Percentiles rank a stretch among this genome's conserved stretches.
Evolutionary conservation across 352 stramenopile genomes (phyloP).

Genomic region (Elongisporangium prolatum): DNA sequence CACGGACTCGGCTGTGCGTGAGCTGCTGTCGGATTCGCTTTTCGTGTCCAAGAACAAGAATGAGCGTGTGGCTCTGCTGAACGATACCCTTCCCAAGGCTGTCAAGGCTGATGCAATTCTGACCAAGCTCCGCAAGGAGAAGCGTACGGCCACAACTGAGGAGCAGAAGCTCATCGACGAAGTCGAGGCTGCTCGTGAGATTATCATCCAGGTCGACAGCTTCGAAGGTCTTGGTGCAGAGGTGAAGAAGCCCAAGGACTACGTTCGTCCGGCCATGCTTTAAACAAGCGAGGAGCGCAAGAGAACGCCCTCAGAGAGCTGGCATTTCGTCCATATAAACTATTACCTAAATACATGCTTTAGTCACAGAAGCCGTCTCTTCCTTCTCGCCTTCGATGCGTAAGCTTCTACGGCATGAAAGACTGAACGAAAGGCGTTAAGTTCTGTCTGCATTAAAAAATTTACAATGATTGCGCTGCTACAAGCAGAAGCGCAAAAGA

Average conservation of each 20-base stretch:
- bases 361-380: background rate
- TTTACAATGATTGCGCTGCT: background rate
- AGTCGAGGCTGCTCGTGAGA: constrained; percentile 93
- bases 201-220: constrained; percentile 96
- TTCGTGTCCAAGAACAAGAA: constrained; percentile 68
- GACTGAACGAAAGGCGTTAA: constrained; percentile 7
- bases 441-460: background rate
- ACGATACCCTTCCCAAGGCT: constrained; percentile 73
- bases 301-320: background rate
- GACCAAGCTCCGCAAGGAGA: constrained; percentile 90
- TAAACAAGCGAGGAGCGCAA: constrained; percentile 9
- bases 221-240: constrained; percentile 89
- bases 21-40: constrained; percentile 63
- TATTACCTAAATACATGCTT: background rate
- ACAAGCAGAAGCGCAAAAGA: background rate
- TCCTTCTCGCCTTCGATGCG: too few species aligned
- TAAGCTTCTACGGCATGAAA: too few species aligned
- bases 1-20: constrained; percentile 65
- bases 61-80: constrained; percentile 70
- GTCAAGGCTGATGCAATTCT: constrained; percentile 93
- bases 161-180: constrained; percentile 95
- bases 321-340: background rate
- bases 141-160: constrained; percentile 89
- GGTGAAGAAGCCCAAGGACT: constrained; percentile 74
- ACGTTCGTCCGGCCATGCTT: constrained; percentile 84